These are phyloP conservation scores for Apiospora aurea DNA, from an alignment of 2,329 filamentous ascomycete genomes.

Conservation along the genomic window DNA sequence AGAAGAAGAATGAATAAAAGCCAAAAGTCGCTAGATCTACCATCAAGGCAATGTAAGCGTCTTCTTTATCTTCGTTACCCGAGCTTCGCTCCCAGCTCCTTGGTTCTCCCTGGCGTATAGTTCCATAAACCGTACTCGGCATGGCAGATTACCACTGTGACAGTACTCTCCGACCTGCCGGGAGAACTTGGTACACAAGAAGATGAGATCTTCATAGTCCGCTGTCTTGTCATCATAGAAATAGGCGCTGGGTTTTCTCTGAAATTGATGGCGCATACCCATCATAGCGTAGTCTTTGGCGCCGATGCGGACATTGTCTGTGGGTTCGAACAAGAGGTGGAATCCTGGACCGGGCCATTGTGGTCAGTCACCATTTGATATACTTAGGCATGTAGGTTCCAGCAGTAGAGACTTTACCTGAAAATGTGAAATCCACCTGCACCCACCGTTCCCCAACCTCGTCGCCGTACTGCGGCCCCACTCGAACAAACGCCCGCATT, in stretches of 20 bases:
- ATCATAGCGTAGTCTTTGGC: neutral
- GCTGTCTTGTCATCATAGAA: neutral
- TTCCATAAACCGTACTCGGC: neutral
- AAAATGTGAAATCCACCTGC: neutral
- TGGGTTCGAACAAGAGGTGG: neutral
- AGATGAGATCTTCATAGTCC: neutral
- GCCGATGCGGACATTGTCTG: neutral
- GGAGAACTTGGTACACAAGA: neutral
- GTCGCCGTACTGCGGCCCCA: neutral
- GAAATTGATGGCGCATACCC: neutral
- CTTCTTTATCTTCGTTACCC: neutral
- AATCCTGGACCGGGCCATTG: neutral
- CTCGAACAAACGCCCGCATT: neutral
- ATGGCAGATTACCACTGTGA: neutral
- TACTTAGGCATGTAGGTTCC: neutral
- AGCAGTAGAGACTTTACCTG: neutral
- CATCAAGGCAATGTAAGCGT: neutral
- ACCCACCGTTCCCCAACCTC: neutral
- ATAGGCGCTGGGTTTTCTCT: neutral
- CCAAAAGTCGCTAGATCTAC: neutral
- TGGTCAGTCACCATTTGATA: neutral
- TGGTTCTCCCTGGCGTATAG: neutral
- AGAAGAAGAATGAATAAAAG: too few relatives aligned
- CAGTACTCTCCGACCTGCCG: neutral
- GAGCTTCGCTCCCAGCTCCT: neutral